Percentiles rank a stretch among this genome's conserved stretches.
Conservation (phyloP, 1,284 basidiomycete genomes). For the Puccinia polysora region DNA sequence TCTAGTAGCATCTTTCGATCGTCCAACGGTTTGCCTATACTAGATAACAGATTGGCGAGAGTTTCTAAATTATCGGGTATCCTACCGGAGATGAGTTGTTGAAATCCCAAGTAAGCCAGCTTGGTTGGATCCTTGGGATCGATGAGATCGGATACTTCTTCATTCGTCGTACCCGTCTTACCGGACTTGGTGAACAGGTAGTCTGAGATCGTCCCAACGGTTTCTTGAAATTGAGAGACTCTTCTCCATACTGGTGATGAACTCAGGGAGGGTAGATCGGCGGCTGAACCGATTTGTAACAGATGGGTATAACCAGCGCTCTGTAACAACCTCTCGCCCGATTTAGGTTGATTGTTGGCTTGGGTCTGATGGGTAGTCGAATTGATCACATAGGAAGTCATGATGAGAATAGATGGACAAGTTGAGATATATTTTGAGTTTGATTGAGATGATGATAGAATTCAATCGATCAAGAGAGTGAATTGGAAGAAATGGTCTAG, state of each 20-base stretch:
- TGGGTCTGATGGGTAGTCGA: conserved; percentile 7
- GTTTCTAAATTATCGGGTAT: conserved; percentile 34
- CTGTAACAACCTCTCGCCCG: conserved; percentile 30
- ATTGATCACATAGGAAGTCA: conserved; percentile 14
- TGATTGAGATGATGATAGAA: no score
- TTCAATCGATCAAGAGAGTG: no score
- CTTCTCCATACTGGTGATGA: conserved; percentile 26
- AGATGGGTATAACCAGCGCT: conserved; percentile 42
- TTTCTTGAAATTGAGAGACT: conserved; percentile 35
- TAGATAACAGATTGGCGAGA: conserved; percentile 16
- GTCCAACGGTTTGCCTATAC: conserved; percentile 29
- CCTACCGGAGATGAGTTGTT: conserved; percentile 34
- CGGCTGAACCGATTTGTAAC: conserved; percentile 28
- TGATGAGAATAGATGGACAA: no score
- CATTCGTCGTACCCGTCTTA: conserved; percentile 20
- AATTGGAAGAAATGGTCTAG: no score
- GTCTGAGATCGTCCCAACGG: conserved; percentile 24
- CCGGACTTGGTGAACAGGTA: conserved; percentile 35
- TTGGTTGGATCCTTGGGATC: conserved; percentile 31
- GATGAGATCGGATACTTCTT: conserved; percentile 13
- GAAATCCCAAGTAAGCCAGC: conserved; percentile 26
- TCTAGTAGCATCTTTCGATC: conserved; percentile 41
- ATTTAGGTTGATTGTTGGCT: conserved; percentile 13
- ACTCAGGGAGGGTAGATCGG: conserved; percentile 24
- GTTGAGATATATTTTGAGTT: no score